Evolutionary conservation across 2,329 filamentous ascomycete species (phyloP), one percentile per base, ranked within the genome.

Genomic region (Penicillium capsulatum): DNA sequence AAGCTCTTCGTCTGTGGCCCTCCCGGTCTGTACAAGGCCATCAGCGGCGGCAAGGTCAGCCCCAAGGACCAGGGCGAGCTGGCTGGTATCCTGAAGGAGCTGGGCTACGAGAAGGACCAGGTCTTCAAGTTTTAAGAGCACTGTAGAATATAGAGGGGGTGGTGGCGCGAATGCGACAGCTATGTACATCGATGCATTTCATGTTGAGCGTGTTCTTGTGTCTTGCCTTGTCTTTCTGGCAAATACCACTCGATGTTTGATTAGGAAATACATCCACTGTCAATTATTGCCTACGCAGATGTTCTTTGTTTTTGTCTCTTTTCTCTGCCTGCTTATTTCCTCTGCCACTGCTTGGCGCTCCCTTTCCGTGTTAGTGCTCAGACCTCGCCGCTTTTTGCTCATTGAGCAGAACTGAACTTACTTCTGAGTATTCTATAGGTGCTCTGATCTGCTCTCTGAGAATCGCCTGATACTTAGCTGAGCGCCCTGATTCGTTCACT

Each of bases 1-100:
- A 97, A 97, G 81, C 69, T 97, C 48, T 97, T 98, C 60, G 87
- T 98, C 26, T 97, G 91, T 68, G 91, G 91, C 0, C 92, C 92
- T 9, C 90, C 91, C 2, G 86, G 83, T 29, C 65, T 97, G 76
- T 95, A 95, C 81, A 94, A 95, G 68, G 85, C 89, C 44, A 81
- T 97, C 54, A 91, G 85, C 26, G 92, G 92, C 22, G 70, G 71
- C 59, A 97, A 98, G 86, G 83, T 84, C 66, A 92, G 84, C 69
- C 89, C 90, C n/a, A 76, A 79, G 58, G 89, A 98, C 65, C 92
- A 98, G 73, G 92, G 92, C 54, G 91, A 97, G 71, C 75, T 98
- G 51, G 73, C 73, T 7, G 92, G 86, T 48, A 73, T 83, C 50
- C 73, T 98, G 51, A 84, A 88, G 72, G 87, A 95, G 58, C 74